A percentile compares a stretch with the other conserved stretches of the same genome.
Evolutionary conservation across 768 basidiomycete species (phyloP).

Genomic region (Pholiota conissans): DNA sequence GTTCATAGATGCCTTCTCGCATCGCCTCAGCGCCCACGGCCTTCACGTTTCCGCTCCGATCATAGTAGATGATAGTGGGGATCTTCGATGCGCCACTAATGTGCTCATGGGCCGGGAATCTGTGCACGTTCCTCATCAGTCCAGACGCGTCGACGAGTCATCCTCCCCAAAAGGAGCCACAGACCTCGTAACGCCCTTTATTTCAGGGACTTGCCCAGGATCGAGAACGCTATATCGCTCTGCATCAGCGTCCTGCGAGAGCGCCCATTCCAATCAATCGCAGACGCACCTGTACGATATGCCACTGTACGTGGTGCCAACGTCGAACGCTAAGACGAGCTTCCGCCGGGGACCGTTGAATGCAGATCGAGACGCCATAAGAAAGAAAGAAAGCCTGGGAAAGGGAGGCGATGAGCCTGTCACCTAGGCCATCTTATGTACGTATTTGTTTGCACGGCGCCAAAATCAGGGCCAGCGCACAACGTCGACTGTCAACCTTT

Average conservation of each 20-base stretch:
- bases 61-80: constrained; percentile 39
- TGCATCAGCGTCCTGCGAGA: background rate
- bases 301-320: constrained; percentile 45
- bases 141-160: constrained; percentile 6
- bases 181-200: constrained; percentile 44
- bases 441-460: background rate
- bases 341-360: constrained; percentile 39
- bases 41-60: constrained; percentile 32
- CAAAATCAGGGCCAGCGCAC: background rate
- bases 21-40: constrained; percentile 51
- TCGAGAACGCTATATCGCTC: constrained; percentile 34
- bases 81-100: constrained; percentile 41
- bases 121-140: constrained; percentile 19
- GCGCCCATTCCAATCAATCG: background rate
- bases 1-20: constrained; percentile 36
- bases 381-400: background rate
- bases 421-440: background rate
- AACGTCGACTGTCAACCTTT: background rate
- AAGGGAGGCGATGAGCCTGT: background rate
- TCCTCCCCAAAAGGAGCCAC: background rate
- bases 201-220: constrained; percentile 38
- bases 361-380: constrained; percentile 27
- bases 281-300: constrained; percentile 32
- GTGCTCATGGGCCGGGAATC: constrained; percentile 47
- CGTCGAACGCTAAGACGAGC: constrained; percentile 42